These are phyloP conservation scores for Ogataea glucozyma DNA, from an alignment of 805 yeast species.

Conservation along the genomic window DNA sequence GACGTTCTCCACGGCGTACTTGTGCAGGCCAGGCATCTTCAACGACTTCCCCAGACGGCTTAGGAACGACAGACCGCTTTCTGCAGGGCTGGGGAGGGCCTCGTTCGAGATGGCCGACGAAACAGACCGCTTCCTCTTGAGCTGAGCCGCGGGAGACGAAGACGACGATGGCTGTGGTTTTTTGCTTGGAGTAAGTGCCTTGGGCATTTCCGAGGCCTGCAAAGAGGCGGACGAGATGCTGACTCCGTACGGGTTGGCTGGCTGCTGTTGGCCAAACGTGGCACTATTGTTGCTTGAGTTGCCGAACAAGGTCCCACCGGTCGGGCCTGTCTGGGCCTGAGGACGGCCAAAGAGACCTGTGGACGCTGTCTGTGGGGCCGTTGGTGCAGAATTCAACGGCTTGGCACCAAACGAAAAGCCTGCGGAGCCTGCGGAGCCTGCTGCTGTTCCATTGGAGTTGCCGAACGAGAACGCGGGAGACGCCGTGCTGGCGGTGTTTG, in stretches of 20 bases:
- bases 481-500: conserved; percentile 12
- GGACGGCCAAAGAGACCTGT: conserved; percentile 9
- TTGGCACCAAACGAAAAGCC: conserved; percentile 17
- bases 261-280: conserved; percentile 7
- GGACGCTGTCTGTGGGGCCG: conserved; percentile 11
- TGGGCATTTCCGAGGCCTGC: conserved; percentile 31
- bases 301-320: not conserved
- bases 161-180: conserved; percentile 5
- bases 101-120: conserved; percentile 21
- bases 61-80: conserved; percentile 18
- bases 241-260: conserved; percentile 29
- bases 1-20: conserved; percentile 28
- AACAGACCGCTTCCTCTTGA: conserved; percentile 27
- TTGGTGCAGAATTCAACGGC: conserved; percentile 3
- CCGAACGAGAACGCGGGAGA: conserved; percentile 10
- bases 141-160: conserved; percentile 4
- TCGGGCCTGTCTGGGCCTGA: conserved; percentile 1
- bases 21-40: conserved; percentile 20
- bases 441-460: conserved; percentile 20
- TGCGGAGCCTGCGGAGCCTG: conserved; percentile 3
- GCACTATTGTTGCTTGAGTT: no score
- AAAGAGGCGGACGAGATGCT: conserved; percentile 18
- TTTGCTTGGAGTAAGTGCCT: conserved; percentile 27
- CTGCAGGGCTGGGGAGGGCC: not conserved
- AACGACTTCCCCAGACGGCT: conserved; percentile 25